Evolutionary conservation across 768 basidiomycete species (phyloP).

Genomic region (Cystobasidiopsis lactophilus): DNA sequence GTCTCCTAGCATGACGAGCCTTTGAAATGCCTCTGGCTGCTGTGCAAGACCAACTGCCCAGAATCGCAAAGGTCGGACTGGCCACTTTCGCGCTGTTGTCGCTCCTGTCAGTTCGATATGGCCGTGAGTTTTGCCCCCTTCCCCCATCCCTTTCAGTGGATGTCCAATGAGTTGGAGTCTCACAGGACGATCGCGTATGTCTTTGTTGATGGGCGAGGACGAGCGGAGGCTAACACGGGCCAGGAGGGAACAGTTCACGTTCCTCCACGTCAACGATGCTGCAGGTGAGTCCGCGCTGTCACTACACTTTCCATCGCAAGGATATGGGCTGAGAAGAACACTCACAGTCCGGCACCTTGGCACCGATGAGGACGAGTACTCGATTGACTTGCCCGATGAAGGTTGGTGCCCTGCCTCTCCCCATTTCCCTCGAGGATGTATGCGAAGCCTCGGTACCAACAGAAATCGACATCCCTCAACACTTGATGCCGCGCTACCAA

Average conservation of each 20-base stretch:
- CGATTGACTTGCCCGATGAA: constrained; percentile 1
- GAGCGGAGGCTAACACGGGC: too few species aligned
- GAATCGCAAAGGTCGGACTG: too few species aligned
- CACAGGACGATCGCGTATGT: background rate
- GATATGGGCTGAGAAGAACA: too few species aligned
- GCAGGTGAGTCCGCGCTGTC: too few species aligned
- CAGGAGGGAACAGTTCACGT: background rate
- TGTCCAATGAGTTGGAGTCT: background rate
- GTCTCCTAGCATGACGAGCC: too few species aligned
- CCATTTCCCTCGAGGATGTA: background rate
- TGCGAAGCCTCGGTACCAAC: background rate
- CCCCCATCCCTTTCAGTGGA: background rate
- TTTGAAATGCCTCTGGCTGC: too few species aligned
- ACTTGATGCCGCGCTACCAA: background rate
- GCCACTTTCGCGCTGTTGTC: too few species aligned
- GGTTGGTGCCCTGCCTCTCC: background rate
- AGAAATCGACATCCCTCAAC: background rate
- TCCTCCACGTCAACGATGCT: background rate
- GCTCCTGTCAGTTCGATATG: background rate
- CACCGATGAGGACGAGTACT: background rate
- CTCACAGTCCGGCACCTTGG: background rate
- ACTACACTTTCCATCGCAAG: background rate
- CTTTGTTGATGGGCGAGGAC: too few species aligned
- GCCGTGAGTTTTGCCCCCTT: background rate
- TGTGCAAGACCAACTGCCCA: too few species aligned